phyloP scores from a whole-genome alignment of 129 eudicot genomes.

The Flaveria ramosissima region DNA sequence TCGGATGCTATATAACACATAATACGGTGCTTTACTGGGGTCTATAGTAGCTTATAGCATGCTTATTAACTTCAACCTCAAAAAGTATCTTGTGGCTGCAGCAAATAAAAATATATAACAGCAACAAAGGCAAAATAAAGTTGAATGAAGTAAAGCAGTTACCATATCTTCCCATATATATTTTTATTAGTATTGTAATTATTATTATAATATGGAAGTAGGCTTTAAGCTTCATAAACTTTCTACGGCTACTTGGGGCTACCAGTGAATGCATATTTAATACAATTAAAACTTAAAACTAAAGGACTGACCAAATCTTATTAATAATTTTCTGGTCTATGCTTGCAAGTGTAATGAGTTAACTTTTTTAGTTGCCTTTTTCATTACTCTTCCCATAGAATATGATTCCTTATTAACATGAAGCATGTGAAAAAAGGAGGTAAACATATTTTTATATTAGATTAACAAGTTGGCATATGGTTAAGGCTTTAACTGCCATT shows the following conservation, averaged over 20 bases:
- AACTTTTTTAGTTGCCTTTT: constrained; percentile 42
- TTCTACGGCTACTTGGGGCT: constrained; percentile 14
- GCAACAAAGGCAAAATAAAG: constrained; percentile 11
- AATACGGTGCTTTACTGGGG: neutral
- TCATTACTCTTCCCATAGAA: constrained; percentile 42
- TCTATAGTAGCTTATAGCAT: neutral
- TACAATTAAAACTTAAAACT: constrained; percentile 30
- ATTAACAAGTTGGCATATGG: constrained; percentile 38
- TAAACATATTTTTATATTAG: constrained; percentile 32
- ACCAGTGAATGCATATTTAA: constrained; percentile 12
- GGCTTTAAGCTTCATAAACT: constrained; percentile 11
- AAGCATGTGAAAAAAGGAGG: constrained; percentile 43
- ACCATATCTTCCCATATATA: constrained; percentile 13
- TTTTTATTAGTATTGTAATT: neutral
- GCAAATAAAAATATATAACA: neutral
- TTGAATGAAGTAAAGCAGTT: constrained; percentile 1
- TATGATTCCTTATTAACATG: constrained; percentile 40
- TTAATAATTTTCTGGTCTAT: constrained; percentile 26
- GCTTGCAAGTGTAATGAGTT: constrained; percentile 26
- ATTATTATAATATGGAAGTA: neutral
- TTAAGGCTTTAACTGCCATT: constrained; percentile 44
- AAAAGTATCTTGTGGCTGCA: neutral
- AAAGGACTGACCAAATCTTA: constrained; percentile 25
- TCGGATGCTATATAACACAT: neutral
- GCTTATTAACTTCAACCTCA: constrained; percentile 10